These are phyloP conservation scores for Eucalyptus cloeziana DNA, from an alignment of 345 rosid species.

Conservation along the genomic window DNA sequence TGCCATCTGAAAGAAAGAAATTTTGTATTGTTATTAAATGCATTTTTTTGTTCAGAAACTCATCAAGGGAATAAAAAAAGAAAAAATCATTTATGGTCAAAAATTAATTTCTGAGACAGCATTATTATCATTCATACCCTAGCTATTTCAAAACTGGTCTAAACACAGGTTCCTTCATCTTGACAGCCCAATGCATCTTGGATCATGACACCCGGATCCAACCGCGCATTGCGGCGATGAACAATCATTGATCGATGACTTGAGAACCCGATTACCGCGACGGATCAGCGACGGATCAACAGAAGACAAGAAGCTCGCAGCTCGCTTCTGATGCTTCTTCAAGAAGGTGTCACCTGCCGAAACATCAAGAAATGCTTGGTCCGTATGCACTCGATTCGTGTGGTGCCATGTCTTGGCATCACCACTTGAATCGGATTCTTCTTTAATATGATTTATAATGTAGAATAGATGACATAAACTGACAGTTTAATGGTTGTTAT, in stretches of 20 bases:
- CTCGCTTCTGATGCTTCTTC: not conserved
- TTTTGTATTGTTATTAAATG: accelerated
- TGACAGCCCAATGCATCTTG: not conserved
- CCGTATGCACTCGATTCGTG: not conserved
- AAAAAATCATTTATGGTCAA: accelerated
- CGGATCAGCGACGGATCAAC: not conserved
- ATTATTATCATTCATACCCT: too few relatives aligned
- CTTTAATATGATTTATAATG: not conserved
- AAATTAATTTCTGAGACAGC: too few relatives aligned
- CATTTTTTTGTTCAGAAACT: too few relatives aligned
- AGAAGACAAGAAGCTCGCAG: not conserved
- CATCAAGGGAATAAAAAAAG: not conserved
- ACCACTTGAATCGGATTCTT: not conserved
- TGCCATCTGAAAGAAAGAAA: accelerated
- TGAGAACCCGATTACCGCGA: not conserved
- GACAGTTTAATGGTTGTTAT: not conserved
- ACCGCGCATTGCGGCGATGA: not conserved
- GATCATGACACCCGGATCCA: not conserved
- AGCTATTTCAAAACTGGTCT: not conserved
- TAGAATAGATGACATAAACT: not conserved
- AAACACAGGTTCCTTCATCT: not conserved
- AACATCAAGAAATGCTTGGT: not conserved
- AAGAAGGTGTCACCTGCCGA: not conserved
- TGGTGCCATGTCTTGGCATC: not conserved
- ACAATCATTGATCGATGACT: not conserved